A percentile compares a stretch with the other conserved stretches of the same genome.
phyloP scores from a whole-genome alignment of 1,284 basidiomycete species.

The Melampsora larici-populina region DNA sequence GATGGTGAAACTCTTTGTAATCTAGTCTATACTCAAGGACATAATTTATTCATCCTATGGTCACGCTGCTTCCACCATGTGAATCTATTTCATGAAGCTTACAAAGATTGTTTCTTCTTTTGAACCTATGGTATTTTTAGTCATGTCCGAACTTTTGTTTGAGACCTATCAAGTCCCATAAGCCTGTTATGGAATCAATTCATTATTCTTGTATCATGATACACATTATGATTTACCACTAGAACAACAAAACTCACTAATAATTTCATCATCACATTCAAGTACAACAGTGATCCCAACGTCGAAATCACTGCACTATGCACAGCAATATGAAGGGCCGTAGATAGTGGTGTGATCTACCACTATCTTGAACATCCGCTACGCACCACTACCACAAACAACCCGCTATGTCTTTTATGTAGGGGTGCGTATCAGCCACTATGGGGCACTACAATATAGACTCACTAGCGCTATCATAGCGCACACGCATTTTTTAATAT shows the following conservation, averaged over 20 bases:
- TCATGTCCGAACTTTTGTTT: conserved; percentile 94
- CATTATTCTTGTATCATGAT: conserved; percentile 79
- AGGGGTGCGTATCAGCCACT: too few relatives aligned
- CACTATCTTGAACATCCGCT: too few relatives aligned
- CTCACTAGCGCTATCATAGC: too few relatives aligned
- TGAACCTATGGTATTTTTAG: conserved; percentile 55
- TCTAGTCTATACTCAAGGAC: conserved; percentile 78
- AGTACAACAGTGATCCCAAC: conserved; percentile 85
- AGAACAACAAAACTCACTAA: conserved; percentile 65
- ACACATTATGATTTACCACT: conserved; percentile 62
- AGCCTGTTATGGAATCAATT: conserved; percentile 83
- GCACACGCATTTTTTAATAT: too few relatives aligned
- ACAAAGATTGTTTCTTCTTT: neutral
- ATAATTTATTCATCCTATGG: conserved; percentile 59
- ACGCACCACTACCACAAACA: too few relatives aligned
- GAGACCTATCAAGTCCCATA: conserved; percentile 86
- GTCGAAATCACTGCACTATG: too few relatives aligned
- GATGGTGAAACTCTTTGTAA: conserved; percentile 89
- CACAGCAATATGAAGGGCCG: too few relatives aligned
- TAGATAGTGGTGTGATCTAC: too few relatives aligned
- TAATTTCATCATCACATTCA: conserved; percentile 77
- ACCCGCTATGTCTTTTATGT: too few relatives aligned
- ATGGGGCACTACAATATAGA: too few relatives aligned
- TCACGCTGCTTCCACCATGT: too few relatives aligned
- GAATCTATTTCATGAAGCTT: neutral